A percentile compares a stretch with the other conserved stretches of the same genome.
Conservation (phyloP, 345 rosid species). For the Dimocarpus longan region DNA sequence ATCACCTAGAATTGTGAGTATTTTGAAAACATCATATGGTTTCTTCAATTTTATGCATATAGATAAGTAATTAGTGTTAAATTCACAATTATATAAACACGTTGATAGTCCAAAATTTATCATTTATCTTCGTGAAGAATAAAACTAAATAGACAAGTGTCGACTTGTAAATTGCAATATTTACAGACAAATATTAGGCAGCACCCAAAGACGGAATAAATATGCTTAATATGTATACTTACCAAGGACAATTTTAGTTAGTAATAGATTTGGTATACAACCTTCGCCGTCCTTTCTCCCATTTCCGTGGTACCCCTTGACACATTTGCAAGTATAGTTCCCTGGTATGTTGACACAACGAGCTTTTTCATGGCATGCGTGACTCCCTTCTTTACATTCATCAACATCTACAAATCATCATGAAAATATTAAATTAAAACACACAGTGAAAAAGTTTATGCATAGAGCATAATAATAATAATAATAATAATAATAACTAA, state of each 20-base stretch:
- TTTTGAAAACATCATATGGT: too few relatives aligned
- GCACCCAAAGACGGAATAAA: too few relatives aligned
- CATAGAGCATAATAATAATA: conserved; percentile 1
- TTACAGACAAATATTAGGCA: too few relatives aligned
- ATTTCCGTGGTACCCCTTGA: conserved; percentile 32
- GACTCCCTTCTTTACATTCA: not conserved
- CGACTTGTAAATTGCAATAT: too few relatives aligned
- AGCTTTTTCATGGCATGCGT: not conserved
- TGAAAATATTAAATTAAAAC: not conserved
- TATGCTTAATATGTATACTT: not conserved
- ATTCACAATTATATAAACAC: too few relatives aligned
- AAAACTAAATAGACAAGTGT: too few relatives aligned
- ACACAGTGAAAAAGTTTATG: not conserved
- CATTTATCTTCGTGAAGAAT: too few relatives aligned
- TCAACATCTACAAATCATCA: conserved; percentile 13
- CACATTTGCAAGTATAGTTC: conserved; percentile 33
- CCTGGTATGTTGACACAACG: conserved; percentile 8
- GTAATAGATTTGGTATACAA: conserved; percentile 11
- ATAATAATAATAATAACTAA: not conserved
- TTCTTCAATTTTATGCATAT: too few relatives aligned
- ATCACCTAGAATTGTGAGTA: too few relatives aligned
- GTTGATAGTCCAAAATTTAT: too few relatives aligned
- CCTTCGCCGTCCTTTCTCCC: conserved; percentile 24
- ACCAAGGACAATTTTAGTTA: conserved; percentile 13
- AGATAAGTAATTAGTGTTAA: too few relatives aligned